Percentiles rank a stretch among this genome's conserved stretches.
Evolutionary conservation across 2,329 filamentous ascomycete species (phyloP).

Genomic region (Xylaria hypoxylon): DNA sequence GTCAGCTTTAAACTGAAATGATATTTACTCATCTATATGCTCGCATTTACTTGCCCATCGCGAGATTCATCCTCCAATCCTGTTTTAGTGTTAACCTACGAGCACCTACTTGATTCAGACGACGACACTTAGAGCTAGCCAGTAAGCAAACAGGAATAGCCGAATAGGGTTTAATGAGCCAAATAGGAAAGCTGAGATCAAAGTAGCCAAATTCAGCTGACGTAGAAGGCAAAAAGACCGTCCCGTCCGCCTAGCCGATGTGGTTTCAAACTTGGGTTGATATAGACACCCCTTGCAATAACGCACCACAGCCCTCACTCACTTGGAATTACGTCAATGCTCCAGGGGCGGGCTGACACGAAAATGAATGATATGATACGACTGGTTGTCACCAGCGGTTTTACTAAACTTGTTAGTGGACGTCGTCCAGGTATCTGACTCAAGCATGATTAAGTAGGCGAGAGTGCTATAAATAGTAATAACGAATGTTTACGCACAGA

Average conservation of each 20-base stretch:
- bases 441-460: background rate
- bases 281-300: conserved; percentile 15
- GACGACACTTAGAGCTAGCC: too few species aligned
- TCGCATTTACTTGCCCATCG: too few species aligned
- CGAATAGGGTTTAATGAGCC: background rate
- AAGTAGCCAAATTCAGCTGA: conserved; percentile 25
- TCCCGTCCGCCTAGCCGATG: background rate
- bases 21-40: too few species aligned
- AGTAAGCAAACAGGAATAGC: background rate
- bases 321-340: conserved; percentile 16
- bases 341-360: background rate
- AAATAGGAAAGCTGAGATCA: background rate
- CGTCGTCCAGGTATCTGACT: background rate
- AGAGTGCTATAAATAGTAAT: conserved; percentile 12
- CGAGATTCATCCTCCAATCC: too few species aligned
- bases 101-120: too few species aligned
- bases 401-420: background rate
- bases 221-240: conserved; percentile 2
- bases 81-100: too few species aligned
- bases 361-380: conserved; percentile 3
- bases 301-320: conserved; percentile 13
- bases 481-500: background rate
- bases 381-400: background rate
- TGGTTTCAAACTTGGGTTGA: conserved; percentile 18
- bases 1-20: too few species aligned